Percentiles rank a stretch among this genome's conserved stretches.
Evolutionary conservation across 805 yeast genomes (phyloP).

Genomic region (Schizosaccharomyces osmophilus): DNA sequence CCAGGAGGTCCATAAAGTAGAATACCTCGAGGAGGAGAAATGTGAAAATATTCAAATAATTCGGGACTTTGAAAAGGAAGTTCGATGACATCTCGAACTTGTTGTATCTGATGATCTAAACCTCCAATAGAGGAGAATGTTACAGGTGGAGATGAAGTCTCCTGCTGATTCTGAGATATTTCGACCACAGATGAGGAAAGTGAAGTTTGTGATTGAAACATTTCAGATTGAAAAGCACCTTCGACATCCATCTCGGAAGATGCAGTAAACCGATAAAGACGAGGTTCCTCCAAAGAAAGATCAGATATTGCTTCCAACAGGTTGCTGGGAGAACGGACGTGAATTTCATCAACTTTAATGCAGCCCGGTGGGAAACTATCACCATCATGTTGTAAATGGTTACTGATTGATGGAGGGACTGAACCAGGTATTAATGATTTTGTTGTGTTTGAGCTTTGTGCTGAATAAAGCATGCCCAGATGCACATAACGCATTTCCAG

Average conservation of each 20-base stretch:
- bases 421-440: neutral
- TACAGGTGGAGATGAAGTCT: neutral
- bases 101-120: conserved; percentile 32
- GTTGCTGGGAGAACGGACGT: neutral
- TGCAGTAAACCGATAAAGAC: neutral
- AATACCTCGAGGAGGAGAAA: conserved; percentile 83
- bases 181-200: neutral
- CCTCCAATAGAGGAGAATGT: conserved; percentile 54
- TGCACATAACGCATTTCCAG: neutral
- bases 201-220: neutral
- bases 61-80: conserved; percentile 61
- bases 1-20: conserved; percentile 91
- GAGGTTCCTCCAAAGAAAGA: neutral
- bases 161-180: neutral
- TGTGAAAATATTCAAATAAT: conserved; percentile 60
- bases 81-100: conserved; percentile 42
- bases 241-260: neutral
- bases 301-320: neutral
- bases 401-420: neutral
- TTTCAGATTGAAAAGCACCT: neutral
- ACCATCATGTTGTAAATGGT: neutral
- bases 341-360: neutral
- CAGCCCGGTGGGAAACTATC: neutral
- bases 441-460: neutral
- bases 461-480: neutral